Conservation (phyloP, 2,329 filamentous ascomycete species). For the Calonectria fujianensis region DNA sequence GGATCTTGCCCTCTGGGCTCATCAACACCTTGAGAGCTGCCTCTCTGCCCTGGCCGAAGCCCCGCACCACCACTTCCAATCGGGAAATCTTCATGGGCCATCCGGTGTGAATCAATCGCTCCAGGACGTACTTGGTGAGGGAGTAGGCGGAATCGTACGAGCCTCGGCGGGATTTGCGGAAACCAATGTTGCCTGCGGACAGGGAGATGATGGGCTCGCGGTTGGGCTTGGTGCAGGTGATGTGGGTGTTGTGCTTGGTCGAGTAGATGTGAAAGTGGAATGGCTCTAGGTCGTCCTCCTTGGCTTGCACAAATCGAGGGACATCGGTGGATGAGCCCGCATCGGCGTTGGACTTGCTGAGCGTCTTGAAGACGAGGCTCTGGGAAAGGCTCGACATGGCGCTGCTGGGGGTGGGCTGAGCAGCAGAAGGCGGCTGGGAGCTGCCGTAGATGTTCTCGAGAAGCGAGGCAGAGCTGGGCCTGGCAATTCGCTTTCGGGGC, state of each 20-base stretch:
- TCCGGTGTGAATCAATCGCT: slow-evolving; percentile 88
- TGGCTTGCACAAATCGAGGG: slow-evolving; percentile 49
- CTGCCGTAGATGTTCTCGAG: slow-evolving; percentile 60
- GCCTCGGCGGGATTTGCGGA: slow-evolving; percentile 86
- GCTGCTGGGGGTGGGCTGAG: slow-evolving; percentile 50
- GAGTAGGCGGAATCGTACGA: slow-evolving; percentile 96
- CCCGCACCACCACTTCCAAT: slow-evolving; percentile 87
- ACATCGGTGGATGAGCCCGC: slow-evolving; percentile 56
- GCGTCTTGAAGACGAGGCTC: slow-evolving; percentile 63
- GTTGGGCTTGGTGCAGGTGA: slow-evolving; percentile 91
- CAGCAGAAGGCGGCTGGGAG: slow-evolving; percentile 44
- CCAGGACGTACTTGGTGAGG: slow-evolving; percentile 87
- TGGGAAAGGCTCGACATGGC: slow-evolving; percentile 60
- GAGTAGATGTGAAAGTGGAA: slow-evolving; percentile 92
- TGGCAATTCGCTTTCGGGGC: slow-evolving; percentile 49
- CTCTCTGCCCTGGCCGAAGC: slow-evolving; percentile 91
- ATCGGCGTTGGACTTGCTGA: slow-evolving; percentile 60
- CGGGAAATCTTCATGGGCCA: slow-evolving; percentile 84
- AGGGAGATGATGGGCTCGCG: slow-evolving; percentile 86
- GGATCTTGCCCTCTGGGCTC: slow-evolving; percentile 85
- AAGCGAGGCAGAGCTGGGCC: slow-evolving; percentile 56
- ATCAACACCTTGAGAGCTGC: slow-evolving; percentile 92
- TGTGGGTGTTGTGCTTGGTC: slow-evolving; percentile 95
- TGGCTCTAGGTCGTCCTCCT: slow-evolving; percentile 71
- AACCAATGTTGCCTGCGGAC: slow-evolving; percentile 92